A percentile compares a stretch with the other conserved stretches of the same genome.
Conservation (phyloP, 2,329 filamentous ascomycete species). For the Nemania abortiva region DNA sequence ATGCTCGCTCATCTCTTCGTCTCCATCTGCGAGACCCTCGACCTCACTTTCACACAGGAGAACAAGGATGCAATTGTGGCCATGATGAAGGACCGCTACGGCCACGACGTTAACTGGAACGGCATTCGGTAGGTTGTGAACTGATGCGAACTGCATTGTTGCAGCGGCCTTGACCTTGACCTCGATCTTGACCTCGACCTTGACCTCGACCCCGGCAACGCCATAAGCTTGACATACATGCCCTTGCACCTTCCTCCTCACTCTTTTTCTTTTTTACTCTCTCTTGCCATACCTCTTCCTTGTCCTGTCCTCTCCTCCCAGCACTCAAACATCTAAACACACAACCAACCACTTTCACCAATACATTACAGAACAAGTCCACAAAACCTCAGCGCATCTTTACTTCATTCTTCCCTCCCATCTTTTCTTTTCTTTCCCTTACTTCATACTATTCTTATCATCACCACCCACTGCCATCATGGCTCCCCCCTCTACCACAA, state of each 20-base stretch:
- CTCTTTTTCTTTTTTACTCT: not conserved
- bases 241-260: conserved; percentile 13
- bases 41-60: conserved; percentile 39
- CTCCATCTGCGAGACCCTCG: conserved; percentile 40
- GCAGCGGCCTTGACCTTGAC: conserved; percentile 15
- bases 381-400: not conserved
- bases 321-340: not conserved
- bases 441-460: not conserved
- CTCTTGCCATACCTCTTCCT: not conserved
- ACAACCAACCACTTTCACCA: not conserved
- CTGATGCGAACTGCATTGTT: conserved; percentile 21
- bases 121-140: conserved; percentile 52
- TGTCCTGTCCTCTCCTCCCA: not conserved
- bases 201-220: not conserved
- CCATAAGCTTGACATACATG: not conserved
- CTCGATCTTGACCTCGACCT: too few relatives aligned
- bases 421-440: not conserved
- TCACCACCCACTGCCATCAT: conserved; percentile 12
- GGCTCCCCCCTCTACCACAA: conserved; percentile 17
- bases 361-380: not conserved
- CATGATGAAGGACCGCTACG: conserved; percentile 40
- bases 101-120: conserved; percentile 51
- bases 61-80: conserved; percentile 42
- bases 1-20: conserved; percentile 42
- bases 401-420: not conserved